A percentile compares a stretch with the other conserved stretches of the same genome.
These are phyloP conservation scores for Pichia kluyveri DNA, from an alignment of 805 yeast species.

Conservation along the genomic window DNA sequence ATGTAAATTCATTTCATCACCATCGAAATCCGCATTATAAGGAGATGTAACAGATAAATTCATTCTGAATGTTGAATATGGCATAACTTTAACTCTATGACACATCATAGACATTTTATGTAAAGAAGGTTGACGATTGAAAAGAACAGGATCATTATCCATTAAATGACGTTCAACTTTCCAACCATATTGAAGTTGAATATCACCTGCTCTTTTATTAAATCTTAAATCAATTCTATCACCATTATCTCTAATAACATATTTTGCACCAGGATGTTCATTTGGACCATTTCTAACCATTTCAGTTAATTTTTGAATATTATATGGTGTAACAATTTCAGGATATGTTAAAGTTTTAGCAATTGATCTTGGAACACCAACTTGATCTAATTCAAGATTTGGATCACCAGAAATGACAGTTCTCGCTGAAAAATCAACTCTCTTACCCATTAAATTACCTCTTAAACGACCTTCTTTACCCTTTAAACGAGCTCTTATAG, in stretches of 20 bases:
- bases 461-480: slow-evolving; percentile 99
- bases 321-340: slow-evolving; percentile 95
- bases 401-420: slow-evolving; percentile 99
- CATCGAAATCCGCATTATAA: slow-evolving; percentile 99
- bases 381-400: slow-evolving; percentile 93
- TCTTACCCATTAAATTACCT: slow-evolving; percentile 98
- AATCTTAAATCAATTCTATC: slow-evolving; percentile 96
- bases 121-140: slow-evolving; percentile 98
- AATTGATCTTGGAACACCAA: slow-evolving; percentile 95
- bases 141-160: slow-evolving; percentile 95
- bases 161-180: slow-evolving; percentile 96
- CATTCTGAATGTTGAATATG: slow-evolving; percentile 94
- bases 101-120: slow-evolving; percentile 99
- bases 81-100: slow-evolving; percentile 97
- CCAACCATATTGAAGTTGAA: slow-evolving; percentile 98
- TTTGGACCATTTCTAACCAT: slow-evolving; percentile 96
- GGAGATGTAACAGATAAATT: slow-evolving; percentile 97
- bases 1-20: slow-evolving; percentile 99
- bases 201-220: slow-evolving; percentile 97
- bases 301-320: slow-evolving; percentile 87
- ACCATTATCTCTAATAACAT: slow-evolving; percentile 96
- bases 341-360: slow-evolving; percentile 95
- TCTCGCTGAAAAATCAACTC: slow-evolving; percentile 98
- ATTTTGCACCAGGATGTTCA: slow-evolving; percentile 99
- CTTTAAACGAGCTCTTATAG: slow-evolving; percentile 98